phyloP scores from a whole-genome alignment of 257 asterid genomes.

The Coffea canephora region DNA sequence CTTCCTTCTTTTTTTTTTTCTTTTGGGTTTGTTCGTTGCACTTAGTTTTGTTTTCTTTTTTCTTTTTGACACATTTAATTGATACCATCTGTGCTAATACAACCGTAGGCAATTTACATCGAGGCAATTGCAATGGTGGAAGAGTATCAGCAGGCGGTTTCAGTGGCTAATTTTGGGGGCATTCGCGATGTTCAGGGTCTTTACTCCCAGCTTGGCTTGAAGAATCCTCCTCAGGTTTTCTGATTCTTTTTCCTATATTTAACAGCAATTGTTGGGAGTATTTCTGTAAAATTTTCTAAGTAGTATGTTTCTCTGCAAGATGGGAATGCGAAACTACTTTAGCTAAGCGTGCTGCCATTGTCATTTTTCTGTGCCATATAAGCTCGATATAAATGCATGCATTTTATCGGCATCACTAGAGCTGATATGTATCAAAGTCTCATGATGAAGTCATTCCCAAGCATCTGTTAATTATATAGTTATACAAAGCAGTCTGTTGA shows the following conservation, averaged over 20 bases:
- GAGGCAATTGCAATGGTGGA: conserved; percentile 96
- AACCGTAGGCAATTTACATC: conserved; percentile 66
- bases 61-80: not conserved
- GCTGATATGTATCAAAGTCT: not conserved
- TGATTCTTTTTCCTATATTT: too few species aligned
- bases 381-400: not conserved
- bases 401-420: too few species aligned
- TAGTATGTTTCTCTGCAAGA: conserved; percentile 9
- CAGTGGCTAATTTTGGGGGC: conserved; percentile 67
- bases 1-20: not conserved
- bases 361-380: not conserved
- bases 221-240: conserved; percentile 31
- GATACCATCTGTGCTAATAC: not conserved
- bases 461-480: not conserved
- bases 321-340: not conserved
- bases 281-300: too few species aligned
- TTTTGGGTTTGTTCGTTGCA: not conserved
- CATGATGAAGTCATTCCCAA: not conserved
- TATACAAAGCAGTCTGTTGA: not conserved
- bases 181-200: conserved; percentile 70
- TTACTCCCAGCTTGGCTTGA: conserved; percentile 54
- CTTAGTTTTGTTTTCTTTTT: not conserved
- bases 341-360: not conserved
- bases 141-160: conserved; percentile 86
- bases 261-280: too few species aligned